phyloP scores from a whole-genome alignment of 202 grass and related monocot genomes.

The Schoenoplectus tabernaemontani region DNA sequence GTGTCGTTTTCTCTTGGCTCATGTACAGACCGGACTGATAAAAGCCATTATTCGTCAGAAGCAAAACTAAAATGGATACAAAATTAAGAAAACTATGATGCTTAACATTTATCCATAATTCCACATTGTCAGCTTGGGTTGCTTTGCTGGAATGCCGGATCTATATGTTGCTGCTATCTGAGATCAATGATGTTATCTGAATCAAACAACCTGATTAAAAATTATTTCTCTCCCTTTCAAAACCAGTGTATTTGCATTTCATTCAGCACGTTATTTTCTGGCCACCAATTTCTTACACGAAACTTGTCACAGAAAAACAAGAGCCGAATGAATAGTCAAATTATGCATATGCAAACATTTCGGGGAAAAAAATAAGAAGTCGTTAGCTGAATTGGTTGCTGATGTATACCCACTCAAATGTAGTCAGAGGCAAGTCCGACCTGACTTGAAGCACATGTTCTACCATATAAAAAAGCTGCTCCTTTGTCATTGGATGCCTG shows the following conservation, averaged over 20 bases:
- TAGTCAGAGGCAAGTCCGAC: conserved; percentile 8
- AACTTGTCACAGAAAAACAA: neutral
- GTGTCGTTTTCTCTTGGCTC: neutral
- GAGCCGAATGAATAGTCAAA: neutral
- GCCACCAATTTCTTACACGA: neutral
- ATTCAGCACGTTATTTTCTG: neutral
- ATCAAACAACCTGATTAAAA: neutral
- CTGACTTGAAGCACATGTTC: conserved; percentile 18
- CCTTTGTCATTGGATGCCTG: conserved; percentile 19
- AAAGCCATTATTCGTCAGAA: neutral
- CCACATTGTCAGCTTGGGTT: neutral
- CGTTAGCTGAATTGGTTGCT: conserved; percentile 13
- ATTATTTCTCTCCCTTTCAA: neutral
- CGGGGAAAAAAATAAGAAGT: no score
- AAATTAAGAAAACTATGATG: neutral
- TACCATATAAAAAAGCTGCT: neutral
- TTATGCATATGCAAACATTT: no score
- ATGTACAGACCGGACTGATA: neutral
- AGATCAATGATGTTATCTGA: neutral
- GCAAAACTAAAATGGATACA: neutral
- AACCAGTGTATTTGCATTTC: neutral
- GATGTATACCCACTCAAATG: neutral
- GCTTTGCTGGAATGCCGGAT: neutral
- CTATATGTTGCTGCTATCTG: neutral
- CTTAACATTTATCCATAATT: neutral